Percentiles rank a stretch among this genome's conserved stretches.
These are phyloP conservation scores for Aspergillus terreus DNA, from an alignment of 2,329 filamentous ascomycete species.

Conservation along the genomic window DNA sequence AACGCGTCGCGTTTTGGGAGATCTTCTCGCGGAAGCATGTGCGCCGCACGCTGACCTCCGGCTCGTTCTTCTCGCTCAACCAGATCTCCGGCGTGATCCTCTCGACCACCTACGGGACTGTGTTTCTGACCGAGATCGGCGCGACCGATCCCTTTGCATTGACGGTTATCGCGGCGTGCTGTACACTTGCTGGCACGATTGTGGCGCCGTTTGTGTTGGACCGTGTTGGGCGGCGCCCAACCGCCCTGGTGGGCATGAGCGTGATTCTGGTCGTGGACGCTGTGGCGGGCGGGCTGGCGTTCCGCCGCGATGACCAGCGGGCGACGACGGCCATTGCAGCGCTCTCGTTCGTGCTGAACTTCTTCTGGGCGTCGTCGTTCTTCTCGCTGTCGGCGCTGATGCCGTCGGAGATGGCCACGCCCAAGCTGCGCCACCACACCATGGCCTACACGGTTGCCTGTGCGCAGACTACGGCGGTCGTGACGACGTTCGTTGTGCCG, in stretches of 20 bases:
- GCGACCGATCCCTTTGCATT: conserved; percentile 31
- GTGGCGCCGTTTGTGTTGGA: conserved; percentile 34
- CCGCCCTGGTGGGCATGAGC: conserved; percentile 32
- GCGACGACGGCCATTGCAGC: conserved; percentile 27
- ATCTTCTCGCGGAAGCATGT: conserved; percentile 34
- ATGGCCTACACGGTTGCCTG: conserved; percentile 36
- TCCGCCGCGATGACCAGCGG: conserved; percentile 19
- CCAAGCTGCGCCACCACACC: conserved; percentile 34
- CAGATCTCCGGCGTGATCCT: conserved; percentile 37
- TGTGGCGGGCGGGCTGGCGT: conserved; percentile 32
- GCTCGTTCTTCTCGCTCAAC: conserved; percentile 33
- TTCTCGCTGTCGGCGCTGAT: conserved; percentile 32
- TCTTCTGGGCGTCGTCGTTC: conserved; percentile 37
- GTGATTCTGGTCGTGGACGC: conserved; percentile 32
- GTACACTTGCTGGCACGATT: conserved; percentile 34
- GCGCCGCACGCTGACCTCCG: conserved; percentile 33
- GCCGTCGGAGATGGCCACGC: conserved; percentile 35
- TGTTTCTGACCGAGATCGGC: conserved; percentile 33
- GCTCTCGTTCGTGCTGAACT: conserved; percentile 35
- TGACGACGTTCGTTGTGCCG: conserved; percentile 38
- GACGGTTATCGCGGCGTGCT: conserved; percentile 35
- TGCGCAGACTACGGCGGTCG: conserved; percentile 34
- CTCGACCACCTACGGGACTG: conserved; percentile 35
- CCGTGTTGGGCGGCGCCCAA: conserved; percentile 31
- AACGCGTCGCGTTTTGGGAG: conserved; percentile 30